A percentile compares a stretch with the other conserved stretches of the same genome.
phyloP scores from a whole-genome alignment of 257 asterid genomes.

The Pogostemon cablin region DNA sequence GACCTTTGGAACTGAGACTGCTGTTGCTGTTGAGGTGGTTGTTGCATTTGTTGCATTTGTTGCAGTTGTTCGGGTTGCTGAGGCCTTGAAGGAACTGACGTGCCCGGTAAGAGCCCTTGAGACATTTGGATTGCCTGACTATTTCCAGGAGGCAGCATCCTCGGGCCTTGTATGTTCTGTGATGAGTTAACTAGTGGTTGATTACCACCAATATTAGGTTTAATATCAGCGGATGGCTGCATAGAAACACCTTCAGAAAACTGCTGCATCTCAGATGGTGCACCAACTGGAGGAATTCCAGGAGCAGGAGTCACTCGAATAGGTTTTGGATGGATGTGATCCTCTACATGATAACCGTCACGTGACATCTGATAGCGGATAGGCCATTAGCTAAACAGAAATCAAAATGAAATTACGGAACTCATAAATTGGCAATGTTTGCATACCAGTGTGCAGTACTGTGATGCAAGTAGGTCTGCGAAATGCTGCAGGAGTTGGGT shows the following conservation, averaged over 20 bases:
- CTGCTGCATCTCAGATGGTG: conserved; percentile 67
- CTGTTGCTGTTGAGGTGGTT: conserved; percentile 48
- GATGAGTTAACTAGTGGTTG: conserved; percentile 47
- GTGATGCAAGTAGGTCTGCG: conserved; percentile 94
- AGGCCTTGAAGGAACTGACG: conserved; percentile 62
- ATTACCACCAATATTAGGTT: conserved; percentile 53
- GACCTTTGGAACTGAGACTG: conserved; percentile 82
- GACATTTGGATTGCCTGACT: conserved; percentile 70
- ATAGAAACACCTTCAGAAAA: conserved; percentile 63
- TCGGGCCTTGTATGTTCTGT: conserved; percentile 55
- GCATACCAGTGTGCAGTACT: conserved; percentile 78
- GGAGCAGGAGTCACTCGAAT: conserved; percentile 46
- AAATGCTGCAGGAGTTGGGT: conserved; percentile 62
- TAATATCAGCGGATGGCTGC: conserved; percentile 55
- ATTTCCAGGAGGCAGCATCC: conserved; percentile 72
- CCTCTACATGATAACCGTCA: conserved; percentile 75
- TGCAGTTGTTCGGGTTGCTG: conserved; percentile 69
- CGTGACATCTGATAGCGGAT: conserved; percentile 64
- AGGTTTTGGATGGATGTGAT: conserved; percentile 70
- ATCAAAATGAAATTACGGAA: not conserved
- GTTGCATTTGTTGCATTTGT: conserved; percentile 56
- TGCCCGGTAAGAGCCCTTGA: conserved; percentile 68
- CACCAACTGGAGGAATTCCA: conserved; percentile 45
- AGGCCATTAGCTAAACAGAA: conserved; percentile 8
- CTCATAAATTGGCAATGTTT: not conserved